phyloP scores from a whole-genome alignment of 208 protist genomes.

The Novymonas esmeraldas region DNA sequence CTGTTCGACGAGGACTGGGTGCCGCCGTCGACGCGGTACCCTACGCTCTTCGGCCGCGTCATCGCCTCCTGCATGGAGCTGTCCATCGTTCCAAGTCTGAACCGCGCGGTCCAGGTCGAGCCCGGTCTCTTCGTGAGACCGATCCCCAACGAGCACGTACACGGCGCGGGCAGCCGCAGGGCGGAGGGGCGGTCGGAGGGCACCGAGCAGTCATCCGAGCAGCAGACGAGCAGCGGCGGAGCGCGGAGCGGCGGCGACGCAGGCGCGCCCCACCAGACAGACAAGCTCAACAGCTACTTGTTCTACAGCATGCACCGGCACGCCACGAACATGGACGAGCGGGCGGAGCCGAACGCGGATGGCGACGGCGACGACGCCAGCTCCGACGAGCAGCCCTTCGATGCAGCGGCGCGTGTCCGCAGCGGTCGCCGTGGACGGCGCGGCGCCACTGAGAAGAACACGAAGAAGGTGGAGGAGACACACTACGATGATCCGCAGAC shows the following conservation, averaged over 20 bases:
- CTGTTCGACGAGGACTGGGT: conserved; percentile 32
- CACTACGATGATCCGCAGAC: conserved; percentile 9
- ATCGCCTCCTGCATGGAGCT: conserved; percentile 38
- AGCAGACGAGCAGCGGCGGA: not conserved
- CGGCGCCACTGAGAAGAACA: not conserved
- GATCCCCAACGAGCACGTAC: conserved; percentile 1
- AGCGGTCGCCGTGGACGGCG: not conserved
- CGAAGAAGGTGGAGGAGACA: conserved; percentile 19
- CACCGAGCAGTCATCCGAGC: not conserved
- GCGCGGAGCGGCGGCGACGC: not conserved
- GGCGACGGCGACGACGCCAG: conserved; percentile 16
- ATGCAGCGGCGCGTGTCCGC: not conserved
- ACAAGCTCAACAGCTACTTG: conserved; percentile 24
- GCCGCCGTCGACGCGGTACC: conserved; percentile 26
- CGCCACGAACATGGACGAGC: conserved; percentile 26
- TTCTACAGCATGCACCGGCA: conserved; percentile 37
- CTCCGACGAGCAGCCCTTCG: conserved; percentile 27
- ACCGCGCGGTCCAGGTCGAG: conserved; percentile 72
- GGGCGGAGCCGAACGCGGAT: conserved; percentile 5
- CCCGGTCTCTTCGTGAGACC: conserved; percentile 63
- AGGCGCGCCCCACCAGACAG: conserved; percentile 3
- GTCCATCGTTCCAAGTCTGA: conserved; percentile 42
- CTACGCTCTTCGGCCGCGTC: conserved; percentile 27
- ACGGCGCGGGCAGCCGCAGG: not conserved
- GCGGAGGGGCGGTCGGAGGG: not conserved